Conservation (phyloP, 2,329 filamentous ascomycete genomes). For the Aspergillus udagawae region DNA sequence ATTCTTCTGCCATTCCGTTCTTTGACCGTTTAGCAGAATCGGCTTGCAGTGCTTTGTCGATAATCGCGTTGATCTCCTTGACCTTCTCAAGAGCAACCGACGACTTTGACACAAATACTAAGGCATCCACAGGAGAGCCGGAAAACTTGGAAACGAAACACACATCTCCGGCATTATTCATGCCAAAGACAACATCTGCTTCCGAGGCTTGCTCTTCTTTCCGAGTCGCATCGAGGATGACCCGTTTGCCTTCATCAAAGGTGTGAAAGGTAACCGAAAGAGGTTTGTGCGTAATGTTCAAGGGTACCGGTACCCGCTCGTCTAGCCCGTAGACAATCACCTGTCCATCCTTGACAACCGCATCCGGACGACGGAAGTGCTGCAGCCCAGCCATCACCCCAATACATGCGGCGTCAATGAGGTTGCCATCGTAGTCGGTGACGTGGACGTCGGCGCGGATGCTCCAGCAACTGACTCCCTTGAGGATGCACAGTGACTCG, state of each 20-base stretch:
- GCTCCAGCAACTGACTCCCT: conserved; percentile 86
- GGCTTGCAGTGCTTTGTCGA: conserved; percentile 69
- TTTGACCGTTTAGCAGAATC: conserved; percentile 61
- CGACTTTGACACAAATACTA: conserved; percentile 71
- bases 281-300: conserved; percentile 88
- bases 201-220: conserved; percentile 54
- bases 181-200: conserved; percentile 70
- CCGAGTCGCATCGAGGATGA: conserved; percentile 44
- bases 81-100: conserved; percentile 72
- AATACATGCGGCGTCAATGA: conserved; percentile 81
- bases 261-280: conserved; percentile 89
- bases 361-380: conserved; percentile 88
- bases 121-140: conserved; percentile 74
- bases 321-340: conserved; percentile 79
- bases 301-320: conserved; percentile 83
- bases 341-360: conserved; percentile 76
- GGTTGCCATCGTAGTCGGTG: conserved; percentile 82
- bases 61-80: conserved; percentile 70
- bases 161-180: conserved; percentile 86
- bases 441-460: conserved; percentile 90
- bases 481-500: conserved; percentile 89
- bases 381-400: conserved; percentile 82
- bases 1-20: conserved; percentile 76
- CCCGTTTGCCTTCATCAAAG: conserved; percentile 51
- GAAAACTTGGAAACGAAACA: conserved; percentile 90